These are phyloP conservation scores for Thermomucor indicae-seudaticae DNA, from an alignment of 371 early-diverging fungal species.

Conservation along the genomic window DNA sequence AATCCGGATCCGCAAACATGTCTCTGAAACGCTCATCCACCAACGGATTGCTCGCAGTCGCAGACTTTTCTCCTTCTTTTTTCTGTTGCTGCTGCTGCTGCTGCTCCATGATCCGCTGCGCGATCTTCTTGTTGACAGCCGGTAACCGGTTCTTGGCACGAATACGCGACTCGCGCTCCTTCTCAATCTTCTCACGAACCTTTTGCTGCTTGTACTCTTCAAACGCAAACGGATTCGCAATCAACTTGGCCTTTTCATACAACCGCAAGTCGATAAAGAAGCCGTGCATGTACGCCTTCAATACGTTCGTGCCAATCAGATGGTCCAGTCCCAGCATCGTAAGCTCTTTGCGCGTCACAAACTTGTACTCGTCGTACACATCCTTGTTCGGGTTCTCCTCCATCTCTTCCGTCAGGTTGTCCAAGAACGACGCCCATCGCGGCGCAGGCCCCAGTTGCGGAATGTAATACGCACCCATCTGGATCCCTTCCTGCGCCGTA, in stretches of 20 bases:
- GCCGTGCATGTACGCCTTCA: constrained; percentile 98
- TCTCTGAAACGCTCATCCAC: constrained; percentile 86
- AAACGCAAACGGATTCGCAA: constrained; percentile 97
- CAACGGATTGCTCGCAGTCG: constrained; percentile 44
- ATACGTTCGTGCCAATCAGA: constrained; percentile 88
- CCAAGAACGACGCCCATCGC: constrained; percentile 93
- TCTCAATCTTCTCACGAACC: constrained; percentile 80
- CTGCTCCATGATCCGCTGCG: constrained; percentile 65
- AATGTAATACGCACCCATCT: constrained; percentile 92
- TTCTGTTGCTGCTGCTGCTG: too few relatives aligned
- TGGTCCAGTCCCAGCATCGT: constrained; percentile 86
- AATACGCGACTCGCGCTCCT: constrained; percentile 88
- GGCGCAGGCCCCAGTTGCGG: constrained; percentile 96
- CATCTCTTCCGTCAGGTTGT: constrained; percentile 97
- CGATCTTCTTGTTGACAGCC: constrained; percentile 85
- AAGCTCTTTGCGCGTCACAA: constrained; percentile 91
- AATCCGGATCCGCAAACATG: constrained; percentile 91
- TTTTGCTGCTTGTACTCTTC: constrained; percentile 80
- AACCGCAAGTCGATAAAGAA: constrained; percentile 95
- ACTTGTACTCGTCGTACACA: constrained; percentile 97
- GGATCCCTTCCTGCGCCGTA: constrained; percentile 92
- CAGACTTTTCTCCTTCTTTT: constrained; percentile 47
- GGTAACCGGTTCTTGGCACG: constrained; percentile 83
- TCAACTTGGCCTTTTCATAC: constrained; percentile 93
- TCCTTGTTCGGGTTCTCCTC: constrained; percentile 87